Conservation (phyloP, 345 rosid genomes). For the Melastoma malabathricum region DNA sequence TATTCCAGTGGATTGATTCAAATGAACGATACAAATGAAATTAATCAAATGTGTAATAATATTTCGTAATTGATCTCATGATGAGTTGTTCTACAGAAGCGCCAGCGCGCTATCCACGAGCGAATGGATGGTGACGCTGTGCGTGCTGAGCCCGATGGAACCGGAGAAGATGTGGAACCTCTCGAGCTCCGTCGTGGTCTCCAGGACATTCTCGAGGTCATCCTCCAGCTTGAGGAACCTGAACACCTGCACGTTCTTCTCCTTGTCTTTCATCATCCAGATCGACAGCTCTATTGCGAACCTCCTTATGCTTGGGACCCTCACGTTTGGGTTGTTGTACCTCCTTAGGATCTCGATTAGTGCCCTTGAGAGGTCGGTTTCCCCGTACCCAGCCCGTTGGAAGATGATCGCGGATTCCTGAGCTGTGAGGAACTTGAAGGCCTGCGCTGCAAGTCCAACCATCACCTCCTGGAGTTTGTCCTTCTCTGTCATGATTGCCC, state of each 20-base stretch:
- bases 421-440: conserved; percentile 38
- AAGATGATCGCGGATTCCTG: conserved; percentile 33
- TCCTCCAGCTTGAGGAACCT: conserved; percentile 35
- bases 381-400: conserved; percentile 23
- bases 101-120: conserved; percentile 20
- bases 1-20: too few species aligned
- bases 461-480: conserved; percentile 71
- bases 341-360: conserved; percentile 36
- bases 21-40: too few species aligned
- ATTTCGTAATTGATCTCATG: too few species aligned
- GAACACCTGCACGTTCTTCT: conserved; percentile 17
- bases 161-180: conserved; percentile 74
- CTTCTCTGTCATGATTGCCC: conserved; percentile 41
- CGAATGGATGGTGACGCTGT: conserved; percentile 45
- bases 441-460: conserved; percentile 45
- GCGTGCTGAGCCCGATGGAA: conserved; percentile 53
- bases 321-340: conserved; percentile 33
- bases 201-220: conserved; percentile 43
- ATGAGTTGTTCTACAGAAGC: neutral
- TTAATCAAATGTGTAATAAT: too few species aligned
- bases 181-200: conserved; percentile 70
- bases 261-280: conserved; percentile 61
- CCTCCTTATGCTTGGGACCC: conserved; percentile 57
- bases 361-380: conserved; percentile 23
- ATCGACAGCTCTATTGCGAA: conserved; percentile 59